Conservation (phyloP, 1,139 yeast genomes). For the Arxiozyma bovina region DNA sequence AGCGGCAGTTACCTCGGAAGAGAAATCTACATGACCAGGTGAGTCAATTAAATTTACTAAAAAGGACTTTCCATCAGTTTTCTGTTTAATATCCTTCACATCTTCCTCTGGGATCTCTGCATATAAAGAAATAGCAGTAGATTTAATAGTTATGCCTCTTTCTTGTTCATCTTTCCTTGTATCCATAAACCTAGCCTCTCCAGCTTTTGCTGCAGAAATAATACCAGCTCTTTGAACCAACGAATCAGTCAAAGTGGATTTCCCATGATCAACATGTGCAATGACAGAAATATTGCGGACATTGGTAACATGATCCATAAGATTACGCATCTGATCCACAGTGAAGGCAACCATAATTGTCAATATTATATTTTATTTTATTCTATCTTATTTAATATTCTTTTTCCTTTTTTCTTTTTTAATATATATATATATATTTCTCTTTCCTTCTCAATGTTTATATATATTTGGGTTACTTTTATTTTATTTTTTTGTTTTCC, state of each 20-base stretch:
- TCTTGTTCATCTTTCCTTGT: slow-evolving; percentile 99
- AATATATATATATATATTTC: background rate
- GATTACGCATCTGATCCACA: slow-evolving; percentile 84
- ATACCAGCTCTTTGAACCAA: slow-evolving; percentile 99
- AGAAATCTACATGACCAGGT: slow-evolving; percentile 99
- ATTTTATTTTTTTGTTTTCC: too few relatives aligned
- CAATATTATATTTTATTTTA: too few relatives aligned
- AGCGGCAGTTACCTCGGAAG: slow-evolving; percentile 99
- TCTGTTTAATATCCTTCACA: slow-evolving; percentile 89
- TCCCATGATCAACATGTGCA: slow-evolving; percentile 99
- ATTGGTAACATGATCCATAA: slow-evolving; percentile 99
- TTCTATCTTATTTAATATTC: background rate
- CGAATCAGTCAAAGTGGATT: slow-evolving; percentile 97
- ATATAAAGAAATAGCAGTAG: slow-evolving; percentile 95
- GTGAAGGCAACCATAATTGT: slow-evolving; percentile 35
- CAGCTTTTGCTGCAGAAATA: slow-evolving; percentile 98
- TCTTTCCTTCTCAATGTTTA: background rate
- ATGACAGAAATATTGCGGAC: slow-evolving; percentile 99
- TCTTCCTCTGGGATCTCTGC: slow-evolving; percentile 87
- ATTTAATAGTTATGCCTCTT: slow-evolving; percentile 96
- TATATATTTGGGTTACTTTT: too few relatives aligned
- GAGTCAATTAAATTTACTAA: slow-evolving; percentile 97
- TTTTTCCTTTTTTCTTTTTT: too few relatives aligned
- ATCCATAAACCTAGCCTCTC: slow-evolving; percentile 99
- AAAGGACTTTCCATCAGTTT: slow-evolving; percentile 89